A percentile compares a stretch with the other conserved stretches of the same genome.
These are phyloP conservation scores for Kwoniella sp. DNA, from an alignment of 768 basidiomycete genomes.

Conservation along the genomic window DNA sequence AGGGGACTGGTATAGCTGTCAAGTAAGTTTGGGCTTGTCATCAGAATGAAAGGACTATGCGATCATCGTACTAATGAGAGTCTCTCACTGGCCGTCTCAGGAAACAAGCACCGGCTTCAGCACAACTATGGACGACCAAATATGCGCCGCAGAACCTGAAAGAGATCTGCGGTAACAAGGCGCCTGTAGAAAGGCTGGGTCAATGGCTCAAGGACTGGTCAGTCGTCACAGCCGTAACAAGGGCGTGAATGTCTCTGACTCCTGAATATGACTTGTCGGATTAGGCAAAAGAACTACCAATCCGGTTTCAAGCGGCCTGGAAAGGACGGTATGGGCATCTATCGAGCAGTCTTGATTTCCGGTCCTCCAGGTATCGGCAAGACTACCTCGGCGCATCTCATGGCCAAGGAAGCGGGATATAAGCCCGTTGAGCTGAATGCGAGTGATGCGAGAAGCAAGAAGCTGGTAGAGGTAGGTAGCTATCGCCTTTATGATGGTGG, in stretches of 20 bases:
- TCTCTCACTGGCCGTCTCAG: slow-evolving; percentile 10
- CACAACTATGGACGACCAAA: slow-evolving; percentile 89
- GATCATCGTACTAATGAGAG: not conserved
- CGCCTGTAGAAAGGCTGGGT: slow-evolving; percentile 81
- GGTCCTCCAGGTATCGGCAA: slow-evolving; percentile 97
- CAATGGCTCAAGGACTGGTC: slow-evolving; percentile 88
- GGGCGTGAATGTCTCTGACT: too few relatives aligned
- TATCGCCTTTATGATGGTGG: not conserved
- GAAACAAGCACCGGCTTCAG: slow-evolving; percentile 52
- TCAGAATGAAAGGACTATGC: not conserved
- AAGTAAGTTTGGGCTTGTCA: slow-evolving; percentile 42
- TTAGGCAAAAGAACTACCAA: slow-evolving; percentile 75
- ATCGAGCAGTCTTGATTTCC: slow-evolving; percentile 82
- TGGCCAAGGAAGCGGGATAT: slow-evolving; percentile 85
- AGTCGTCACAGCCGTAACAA: slow-evolving; percentile 42
- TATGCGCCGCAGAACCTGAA: slow-evolving; percentile 87
- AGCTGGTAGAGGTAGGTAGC: slow-evolving; percentile 78
- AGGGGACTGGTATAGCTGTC: slow-evolving; percentile 42
- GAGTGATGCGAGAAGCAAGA: slow-evolving; percentile 92
- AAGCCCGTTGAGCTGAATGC: slow-evolving; percentile 95
- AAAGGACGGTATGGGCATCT: slow-evolving; percentile 81
- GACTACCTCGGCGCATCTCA: slow-evolving; percentile 91
- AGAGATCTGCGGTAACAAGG: slow-evolving; percentile 95
- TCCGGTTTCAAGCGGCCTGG: slow-evolving; percentile 90
- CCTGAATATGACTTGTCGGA: too few relatives aligned